Evolutionary conservation across 2,329 filamentous ascomycete species (phyloP).

Genomic region (Harringtonia aguacate): DNA sequence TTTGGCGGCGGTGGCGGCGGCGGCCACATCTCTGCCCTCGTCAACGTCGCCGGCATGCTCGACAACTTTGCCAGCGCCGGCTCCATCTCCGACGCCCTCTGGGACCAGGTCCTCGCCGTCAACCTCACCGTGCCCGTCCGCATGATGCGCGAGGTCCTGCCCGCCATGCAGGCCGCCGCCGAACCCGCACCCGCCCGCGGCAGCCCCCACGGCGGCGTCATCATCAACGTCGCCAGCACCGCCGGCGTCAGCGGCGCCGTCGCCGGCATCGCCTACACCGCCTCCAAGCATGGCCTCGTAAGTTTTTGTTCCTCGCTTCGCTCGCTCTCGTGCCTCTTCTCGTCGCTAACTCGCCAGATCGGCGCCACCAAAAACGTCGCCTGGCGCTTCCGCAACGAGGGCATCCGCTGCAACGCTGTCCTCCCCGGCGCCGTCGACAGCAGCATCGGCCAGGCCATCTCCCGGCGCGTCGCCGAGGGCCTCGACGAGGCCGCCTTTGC

Average conservation of each 20-base stretch:
- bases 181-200: neutral
- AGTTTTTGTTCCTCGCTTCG: slow-evolving; percentile 4
- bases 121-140: slow-evolving; percentile 43
- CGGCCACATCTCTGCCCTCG: slow-evolving; percentile 41
- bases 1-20: slow-evolving; percentile 14
- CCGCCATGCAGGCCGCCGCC: slow-evolving; percentile 29
- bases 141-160: slow-evolving; percentile 32
- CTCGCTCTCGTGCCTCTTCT: neutral
- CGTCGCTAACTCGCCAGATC: slow-evolving; percentile 15
- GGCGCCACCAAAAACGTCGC: slow-evolving; percentile 36
- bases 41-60: slow-evolving; percentile 43
- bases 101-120: slow-evolving; percentile 21
- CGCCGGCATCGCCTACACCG: slow-evolving; percentile 21
- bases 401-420: slow-evolving; percentile 33
- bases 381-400: slow-evolving; percentile 31
- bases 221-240: slow-evolving; percentile 36
- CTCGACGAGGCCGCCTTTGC: slow-evolving; percentile 18
- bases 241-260: slow-evolving; percentile 29
- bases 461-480: slow-evolving; percentile 4
- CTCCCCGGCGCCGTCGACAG: slow-evolving; percentile 24
- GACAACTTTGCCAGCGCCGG: slow-evolving; percentile 32
- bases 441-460: slow-evolving; percentile 17
- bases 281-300: slow-evolving; percentile 26
- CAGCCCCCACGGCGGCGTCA: slow-evolving; percentile 23
- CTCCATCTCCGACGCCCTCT: slow-evolving; percentile 22